Evolutionary conservation across 2,329 filamentous ascomycete species (phyloP).

Genomic region (Xenoacremonium recifei): DNA sequence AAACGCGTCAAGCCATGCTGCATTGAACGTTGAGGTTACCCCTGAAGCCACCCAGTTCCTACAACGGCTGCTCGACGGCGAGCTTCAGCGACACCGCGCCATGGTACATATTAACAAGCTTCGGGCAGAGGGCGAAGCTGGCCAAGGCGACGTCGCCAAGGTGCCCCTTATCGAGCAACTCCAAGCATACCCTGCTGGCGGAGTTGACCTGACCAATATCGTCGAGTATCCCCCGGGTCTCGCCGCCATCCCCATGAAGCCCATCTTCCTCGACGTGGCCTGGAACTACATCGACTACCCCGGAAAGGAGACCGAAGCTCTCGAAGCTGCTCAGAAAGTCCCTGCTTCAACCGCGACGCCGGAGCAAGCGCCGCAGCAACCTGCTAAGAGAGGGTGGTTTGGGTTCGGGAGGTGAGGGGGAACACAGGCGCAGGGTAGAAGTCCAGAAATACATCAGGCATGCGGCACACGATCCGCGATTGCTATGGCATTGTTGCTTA

Average conservation of each 20-base stretch:
- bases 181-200: conserved; percentile 68
- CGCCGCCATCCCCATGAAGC: conserved; percentile 84
- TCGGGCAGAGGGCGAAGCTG: conserved; percentile 47
- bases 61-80: conserved; percentile 60
- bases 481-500: neutral
- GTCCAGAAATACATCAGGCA: neutral
- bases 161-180: conserved; percentile 71
- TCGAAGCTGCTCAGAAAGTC: conserved; percentile 25
- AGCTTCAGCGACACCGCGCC: conserved; percentile 79
- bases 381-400: conserved; percentile 70
- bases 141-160: conserved; percentile 20
- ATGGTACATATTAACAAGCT: conserved; percentile 79
- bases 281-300: conserved; percentile 98
- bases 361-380: conserved; percentile 42
- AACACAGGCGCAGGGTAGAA: too few relatives aligned
- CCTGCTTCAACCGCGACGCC: conserved; percentile 32
- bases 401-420: conserved; percentile 69
- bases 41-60: conserved; percentile 58
- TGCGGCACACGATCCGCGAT: neutral
- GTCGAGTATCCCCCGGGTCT: conserved; percentile 86
- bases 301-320: conserved; percentile 45
- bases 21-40: conserved; percentile 69
- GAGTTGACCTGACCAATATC: conserved; percentile 74
- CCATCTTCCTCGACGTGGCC: conserved; percentile 91
- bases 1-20: conserved; percentile 30